Base-by-base conservation (phyloP, 2,329 filamentous ascomycete species). In the Cercospora zeae-maydis region DNA sequence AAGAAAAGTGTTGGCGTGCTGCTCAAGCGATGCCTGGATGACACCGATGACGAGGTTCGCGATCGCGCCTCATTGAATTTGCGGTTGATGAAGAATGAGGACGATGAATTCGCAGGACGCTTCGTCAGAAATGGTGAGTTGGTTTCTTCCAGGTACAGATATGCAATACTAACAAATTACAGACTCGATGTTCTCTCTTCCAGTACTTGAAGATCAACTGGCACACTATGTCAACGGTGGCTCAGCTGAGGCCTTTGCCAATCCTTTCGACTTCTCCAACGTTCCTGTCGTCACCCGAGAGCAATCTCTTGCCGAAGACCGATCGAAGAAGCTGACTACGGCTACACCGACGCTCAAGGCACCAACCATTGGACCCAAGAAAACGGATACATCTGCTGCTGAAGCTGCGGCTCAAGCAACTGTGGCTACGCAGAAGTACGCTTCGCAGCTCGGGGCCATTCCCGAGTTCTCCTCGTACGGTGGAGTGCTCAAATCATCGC, bases 201-300 rank as follows among this genome's bases (percentile, higher is more conserved):
- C 92, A 10, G 92, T 91, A 63, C 96, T 99, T 65, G 95, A 98
- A 81, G 93, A 98, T 75, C 93, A 98, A 76, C 87, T 99, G 56
- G 93, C 97, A 70, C 90, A 96, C 86, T 99, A 99, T 73, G 93
- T 99, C 71, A 96, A 93, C 16, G 92, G 93, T 11, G 91, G 92
- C 59, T 91, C 95, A 73, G 92, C 93, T 77, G 86, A 89, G 45
- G 91, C 89, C 0, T 99, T 98, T 72, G 85, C 88, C 42, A 81
- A 82, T 34, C 88, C 95, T 6, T 99, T 99, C 81, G 93, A 98
- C 75, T 88, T 99, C 72, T 87, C 89, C 71, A 88, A 89, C 73
- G 90, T 99, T 51, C 95, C 95, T 4, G 87, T 97, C 53, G 95
- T 99, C 69, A 96, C 92, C 19, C 88, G 95, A 63, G 95, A 98